Base-by-base conservation (phyloP, 371 early-diverging fungal genomes). In the Apophysomyces sp. region DNA sequence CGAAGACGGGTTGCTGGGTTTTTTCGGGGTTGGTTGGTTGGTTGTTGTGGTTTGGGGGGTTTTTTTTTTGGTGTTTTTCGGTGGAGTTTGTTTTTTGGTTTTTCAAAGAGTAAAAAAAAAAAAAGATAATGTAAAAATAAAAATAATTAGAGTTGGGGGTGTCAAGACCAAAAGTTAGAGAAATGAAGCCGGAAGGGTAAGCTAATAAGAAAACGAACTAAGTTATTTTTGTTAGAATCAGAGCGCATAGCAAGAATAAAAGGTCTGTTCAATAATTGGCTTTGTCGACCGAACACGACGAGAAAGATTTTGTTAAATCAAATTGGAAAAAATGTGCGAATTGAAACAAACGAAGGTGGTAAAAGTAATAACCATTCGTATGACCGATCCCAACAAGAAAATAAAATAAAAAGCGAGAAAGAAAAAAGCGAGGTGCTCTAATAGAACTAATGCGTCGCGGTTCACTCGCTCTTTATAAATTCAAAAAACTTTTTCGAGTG, bases 141-240 rank as follows among this genome's bases (percentile, higher is more conserved):
- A 57, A 18, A 41, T 36, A 51, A 57, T 31, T 18, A 24, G 30
- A 30, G 32, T 61, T 66, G 58, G 63, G 66, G 67, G 67, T 73
- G 78, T 75, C 75, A 77, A 67, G 75, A 72, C 78, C 74, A 74
- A 57, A 77, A 77, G 72, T 77, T 77, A 52, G 78, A 77, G 65
- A 77, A 77, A 64, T 77, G 78, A 54, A 77, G 72, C 64, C 78
- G 78, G 69, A 77, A 77, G 55, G 78, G 78, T 63, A 77, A 72
- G 66, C 72, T 70, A 64, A 77, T 67, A 62, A 74, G 67, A 64
- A 68, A 74, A 61, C 74, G 74, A 60, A 70, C 72, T 63, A 72
- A 62, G 62, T 76, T 73, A 60, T 72, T 70, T 37, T 65, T 67
- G 54, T 68, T 62, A 63, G 65, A 67, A 58, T 70, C 74, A 66